Conservation (phyloP, 148 eudicot species). For the Pharnaceum exiguum region DNA sequence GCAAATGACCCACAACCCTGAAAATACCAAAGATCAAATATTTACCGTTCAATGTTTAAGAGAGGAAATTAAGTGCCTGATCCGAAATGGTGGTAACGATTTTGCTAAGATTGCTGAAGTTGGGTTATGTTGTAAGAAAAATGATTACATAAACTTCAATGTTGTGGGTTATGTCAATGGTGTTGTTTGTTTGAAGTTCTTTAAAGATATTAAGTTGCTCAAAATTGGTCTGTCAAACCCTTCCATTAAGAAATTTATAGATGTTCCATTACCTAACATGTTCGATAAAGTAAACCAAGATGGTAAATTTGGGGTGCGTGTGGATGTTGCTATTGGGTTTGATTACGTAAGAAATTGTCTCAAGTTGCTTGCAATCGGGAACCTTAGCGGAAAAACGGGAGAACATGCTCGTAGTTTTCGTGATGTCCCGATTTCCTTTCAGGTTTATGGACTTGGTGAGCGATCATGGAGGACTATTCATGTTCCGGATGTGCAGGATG, state of each 20-base stretch:
- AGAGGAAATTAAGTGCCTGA: not conserved
- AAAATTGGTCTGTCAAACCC: not conserved
- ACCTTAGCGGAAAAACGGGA: not conserved
- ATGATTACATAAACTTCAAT: not conserved
- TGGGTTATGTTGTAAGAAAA: not conserved
- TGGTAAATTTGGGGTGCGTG: not conserved
- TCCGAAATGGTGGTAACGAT: not conserved
- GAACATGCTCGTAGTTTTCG: too few relatives aligned
- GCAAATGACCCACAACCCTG: not conserved
- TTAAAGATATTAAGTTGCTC: not conserved
- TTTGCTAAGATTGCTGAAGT: not conserved
- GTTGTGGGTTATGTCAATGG: constrained; percentile 5
- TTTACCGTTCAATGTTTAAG: not conserved
- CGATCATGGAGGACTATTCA: not conserved
- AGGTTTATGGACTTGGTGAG: not conserved
- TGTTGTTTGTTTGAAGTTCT: not conserved
- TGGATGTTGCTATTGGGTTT: not conserved
- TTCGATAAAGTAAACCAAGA: not conserved
- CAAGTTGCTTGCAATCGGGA: not conserved
- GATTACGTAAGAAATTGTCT: not conserved
- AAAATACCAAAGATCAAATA: not conserved
- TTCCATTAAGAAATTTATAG: not conserved
- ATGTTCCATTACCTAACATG: not conserved
- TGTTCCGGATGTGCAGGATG: not conserved
- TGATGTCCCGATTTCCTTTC: not conserved